Evolutionary conservation across 202 grass and related monocot genomes (phyloP).

Genomic region (Musa balbisiana): DNA sequence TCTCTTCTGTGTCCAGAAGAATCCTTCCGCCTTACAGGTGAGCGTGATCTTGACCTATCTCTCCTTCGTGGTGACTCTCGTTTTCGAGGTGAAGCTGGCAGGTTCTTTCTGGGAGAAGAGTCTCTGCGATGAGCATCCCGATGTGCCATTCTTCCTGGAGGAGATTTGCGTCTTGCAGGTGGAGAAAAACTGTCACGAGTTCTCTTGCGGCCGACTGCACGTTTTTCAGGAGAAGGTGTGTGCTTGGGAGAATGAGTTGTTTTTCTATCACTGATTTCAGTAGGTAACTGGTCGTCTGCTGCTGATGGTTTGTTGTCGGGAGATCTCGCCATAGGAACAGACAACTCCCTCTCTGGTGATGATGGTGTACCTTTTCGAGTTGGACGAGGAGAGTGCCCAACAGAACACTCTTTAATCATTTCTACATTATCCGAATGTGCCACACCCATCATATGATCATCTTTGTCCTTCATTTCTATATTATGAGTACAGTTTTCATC

Average conservation of each 20-base stretch:
- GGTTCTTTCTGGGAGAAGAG: conserved; percentile 28
- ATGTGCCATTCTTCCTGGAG: conserved; percentile 29
- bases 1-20: conserved; percentile 50
- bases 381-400: not conserved
- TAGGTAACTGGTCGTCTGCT: conserved; percentile 22
- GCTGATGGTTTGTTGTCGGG: conserved; percentile 26
- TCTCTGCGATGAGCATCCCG: conserved; percentile 41
- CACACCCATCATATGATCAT: not conserved
- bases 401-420: conserved; percentile 2
- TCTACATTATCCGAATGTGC: not conserved
- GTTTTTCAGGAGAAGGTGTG: conserved; percentile 44
- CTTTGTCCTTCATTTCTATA: conserved; percentile 9
- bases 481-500: not conserved
- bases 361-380: not conserved
- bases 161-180: conserved; percentile 30
- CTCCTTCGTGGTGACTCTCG: conserved; percentile 29
- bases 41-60: conserved; percentile 57
- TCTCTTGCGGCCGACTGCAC: conserved; percentile 28
- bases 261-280: conserved; percentile 30
- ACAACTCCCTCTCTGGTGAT: conserved; percentile 37
- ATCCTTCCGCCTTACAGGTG: conserved; percentile 49
- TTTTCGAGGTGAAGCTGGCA: conserved; percentile 40
- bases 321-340: conserved; percentile 32
- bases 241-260: conserved; percentile 18
- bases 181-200: conserved; percentile 42